Percentiles rank a stretch among this genome's conserved stretches.
These are phyloP conservation scores for Phytophthora hybrid DNA, from an alignment of 352 stramenopile species.

Conservation along the genomic window DNA sequence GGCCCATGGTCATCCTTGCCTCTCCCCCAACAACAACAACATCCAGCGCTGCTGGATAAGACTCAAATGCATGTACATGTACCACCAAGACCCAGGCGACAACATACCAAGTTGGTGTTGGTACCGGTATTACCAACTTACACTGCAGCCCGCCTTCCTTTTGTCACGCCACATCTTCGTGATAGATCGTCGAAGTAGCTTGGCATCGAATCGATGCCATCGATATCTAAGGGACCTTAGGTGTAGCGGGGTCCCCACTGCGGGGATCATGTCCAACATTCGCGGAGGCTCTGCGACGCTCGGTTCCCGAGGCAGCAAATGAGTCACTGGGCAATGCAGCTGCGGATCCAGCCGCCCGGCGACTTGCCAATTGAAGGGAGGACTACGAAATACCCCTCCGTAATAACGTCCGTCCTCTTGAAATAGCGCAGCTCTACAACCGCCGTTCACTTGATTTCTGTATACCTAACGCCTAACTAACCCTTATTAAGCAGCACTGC, in stretches of 20 bases:
- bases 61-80: too few relatives aligned
- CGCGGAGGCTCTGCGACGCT: neutral
- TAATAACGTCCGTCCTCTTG: neutral
- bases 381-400: conserved; percentile 12
- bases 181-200: neutral
- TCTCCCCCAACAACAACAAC: too few relatives aligned
- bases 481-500: neutral
- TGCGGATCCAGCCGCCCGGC: neutral
- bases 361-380: conserved; percentile 11
- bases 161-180: neutral
- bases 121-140: too few relatives aligned
- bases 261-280: neutral
- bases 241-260: too few relatives aligned
- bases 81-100: too few relatives aligned
- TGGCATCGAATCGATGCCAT: neutral
- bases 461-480: neutral
- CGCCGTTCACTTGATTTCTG: neutral
- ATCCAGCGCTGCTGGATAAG: too few relatives aligned
- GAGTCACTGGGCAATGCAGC: neutral
- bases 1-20: too few relatives aligned
- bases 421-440: neutral
- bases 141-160: too few relatives aligned
- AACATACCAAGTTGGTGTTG: too few relatives aligned
- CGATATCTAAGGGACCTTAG: neutral
- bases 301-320: neutral